Conservation (phyloP, 2,329 filamentous ascomycete genomes). For the Talaromyces sp. region DNA sequence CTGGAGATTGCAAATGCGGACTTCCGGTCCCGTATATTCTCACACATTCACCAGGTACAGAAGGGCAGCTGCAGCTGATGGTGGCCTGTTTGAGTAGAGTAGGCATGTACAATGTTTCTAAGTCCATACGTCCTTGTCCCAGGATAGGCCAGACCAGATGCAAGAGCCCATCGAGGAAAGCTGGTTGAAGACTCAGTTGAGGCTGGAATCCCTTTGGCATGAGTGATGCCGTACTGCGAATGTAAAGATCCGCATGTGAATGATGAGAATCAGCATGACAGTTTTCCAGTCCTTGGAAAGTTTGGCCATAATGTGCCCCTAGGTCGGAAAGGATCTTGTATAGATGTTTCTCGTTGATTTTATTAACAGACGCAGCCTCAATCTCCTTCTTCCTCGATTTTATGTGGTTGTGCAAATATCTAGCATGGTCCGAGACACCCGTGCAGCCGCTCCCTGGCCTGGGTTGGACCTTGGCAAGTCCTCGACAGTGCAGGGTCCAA, state of each 20-base stretch:
- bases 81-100: constrained; percentile 25
- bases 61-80: constrained; percentile 16
- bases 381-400: background rate
- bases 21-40: constrained; percentile 13
- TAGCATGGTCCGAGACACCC: background rate
- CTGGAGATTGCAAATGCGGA: constrained; percentile 3
- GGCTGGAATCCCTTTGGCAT: constrained; percentile 46
- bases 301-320: constrained; percentile 48
- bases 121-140: constrained; percentile 20
- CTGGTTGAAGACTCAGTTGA: constrained; percentile 41
- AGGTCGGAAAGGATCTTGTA: constrained; percentile 44
- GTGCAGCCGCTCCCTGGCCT: constrained; percentile 16
- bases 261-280: constrained; percentile 34
- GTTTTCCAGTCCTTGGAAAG: constrained; percentile 48
- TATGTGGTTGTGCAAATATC: background rate
- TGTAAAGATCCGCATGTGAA: constrained; percentile 26
- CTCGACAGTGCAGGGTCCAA: constrained; percentile 23
- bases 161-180: constrained; percentile 39
- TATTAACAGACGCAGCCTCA: constrained; percentile 1
- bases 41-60: constrained; percentile 13
- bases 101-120: constrained; percentile 30
- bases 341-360: constrained; percentile 32
- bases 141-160: constrained; percentile 29
- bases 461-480: constrained; percentile 19
- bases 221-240: constrained; percentile 38